These are phyloP conservation scores for Nigrograna mackinnonii DNA, from an alignment of 2,329 filamentous ascomycete genomes.

Conservation along the genomic window DNA sequence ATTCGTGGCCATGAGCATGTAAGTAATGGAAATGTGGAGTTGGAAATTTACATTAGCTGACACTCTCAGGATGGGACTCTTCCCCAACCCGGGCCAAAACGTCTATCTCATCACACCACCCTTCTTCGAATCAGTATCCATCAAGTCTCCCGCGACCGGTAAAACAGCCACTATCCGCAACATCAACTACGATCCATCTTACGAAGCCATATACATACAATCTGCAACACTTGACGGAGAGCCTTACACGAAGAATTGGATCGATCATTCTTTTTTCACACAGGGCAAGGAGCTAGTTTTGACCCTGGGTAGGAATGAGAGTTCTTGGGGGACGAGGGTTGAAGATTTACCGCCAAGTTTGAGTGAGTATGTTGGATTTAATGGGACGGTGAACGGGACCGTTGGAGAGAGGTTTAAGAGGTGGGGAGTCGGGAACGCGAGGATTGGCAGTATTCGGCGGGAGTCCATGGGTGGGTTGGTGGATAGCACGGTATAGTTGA, in stretches of 20 bases:
- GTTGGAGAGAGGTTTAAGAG: neutral
- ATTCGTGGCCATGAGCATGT: slow-evolving; percentile 46
- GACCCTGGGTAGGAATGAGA: slow-evolving; percentile 44
- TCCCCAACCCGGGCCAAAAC: slow-evolving; percentile 52
- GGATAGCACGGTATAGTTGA: too few relatives aligned
- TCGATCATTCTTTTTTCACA: slow-evolving; percentile 47
- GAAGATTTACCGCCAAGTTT: slow-evolving; percentile 48
- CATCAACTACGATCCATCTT: slow-evolving; percentile 43
- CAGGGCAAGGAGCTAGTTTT: slow-evolving; percentile 46
- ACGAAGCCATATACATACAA: slow-evolving; percentile 47
- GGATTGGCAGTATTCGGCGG: too few relatives aligned
- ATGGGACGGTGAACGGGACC: slow-evolving; percentile 14
- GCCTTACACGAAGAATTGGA: slow-evolving; percentile 47
- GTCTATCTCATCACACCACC: slow-evolving; percentile 53
- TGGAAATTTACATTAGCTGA: slow-evolving; percentile 47
- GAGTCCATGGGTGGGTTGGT: too few relatives aligned
- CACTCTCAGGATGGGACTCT: slow-evolving; percentile 49
- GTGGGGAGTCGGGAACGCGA: too few relatives aligned
- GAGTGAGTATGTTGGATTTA: slow-evolving; percentile 22
- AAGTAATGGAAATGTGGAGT: too few relatives aligned
- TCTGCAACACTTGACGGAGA: slow-evolving; percentile 44
- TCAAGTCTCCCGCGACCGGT: slow-evolving; percentile 40
- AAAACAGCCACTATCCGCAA: slow-evolving; percentile 43
- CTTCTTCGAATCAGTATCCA: slow-evolving; percentile 45
- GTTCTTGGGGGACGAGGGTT: slow-evolving; percentile 44